Evolutionary conservation across 202 grass and related monocot species (phyloP).

Genomic region (Musa balbisiana): DNA sequence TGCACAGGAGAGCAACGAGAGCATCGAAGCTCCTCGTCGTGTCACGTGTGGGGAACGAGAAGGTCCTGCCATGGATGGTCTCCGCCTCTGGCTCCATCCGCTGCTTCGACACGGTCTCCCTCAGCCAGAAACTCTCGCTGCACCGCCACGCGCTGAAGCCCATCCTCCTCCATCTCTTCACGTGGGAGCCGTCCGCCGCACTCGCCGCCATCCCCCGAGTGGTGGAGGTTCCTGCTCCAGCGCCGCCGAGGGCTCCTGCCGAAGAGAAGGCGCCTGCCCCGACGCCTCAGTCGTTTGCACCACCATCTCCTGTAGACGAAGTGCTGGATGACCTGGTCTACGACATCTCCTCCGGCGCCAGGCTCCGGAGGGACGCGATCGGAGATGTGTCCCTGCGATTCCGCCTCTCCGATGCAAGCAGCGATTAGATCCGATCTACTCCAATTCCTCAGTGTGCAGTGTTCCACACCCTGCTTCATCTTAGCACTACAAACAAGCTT

Average conservation of each 20-base stretch:
- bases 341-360: neutral
- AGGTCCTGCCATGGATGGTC: conserved; percentile 6
- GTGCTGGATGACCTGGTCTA: neutral
- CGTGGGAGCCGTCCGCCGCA: neutral
- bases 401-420: neutral
- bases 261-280: neutral
- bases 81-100: neutral
- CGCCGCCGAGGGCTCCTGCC: neutral
- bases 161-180: neutral
- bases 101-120: conserved; percentile 5
- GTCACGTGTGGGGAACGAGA: conserved; percentile 5
- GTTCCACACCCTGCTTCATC: no score
- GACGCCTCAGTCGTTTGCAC: neutral
- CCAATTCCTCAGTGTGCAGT: no score
- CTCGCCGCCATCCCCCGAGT: neutral
- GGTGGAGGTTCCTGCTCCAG: neutral
- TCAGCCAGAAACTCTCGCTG: conserved; percentile 9
- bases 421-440: no score
- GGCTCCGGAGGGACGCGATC: neutral
- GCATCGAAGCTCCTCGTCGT: conserved; percentile 3
- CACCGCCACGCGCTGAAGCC: conserved; percentile 2
- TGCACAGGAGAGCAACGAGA: neutral
- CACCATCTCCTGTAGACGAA: neutral
- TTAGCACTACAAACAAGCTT: no score
- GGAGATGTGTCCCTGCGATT: neutral